phyloP scores from a whole-genome alignment of 176 grass and related monocot species.

The Typha latifolia region DNA sequence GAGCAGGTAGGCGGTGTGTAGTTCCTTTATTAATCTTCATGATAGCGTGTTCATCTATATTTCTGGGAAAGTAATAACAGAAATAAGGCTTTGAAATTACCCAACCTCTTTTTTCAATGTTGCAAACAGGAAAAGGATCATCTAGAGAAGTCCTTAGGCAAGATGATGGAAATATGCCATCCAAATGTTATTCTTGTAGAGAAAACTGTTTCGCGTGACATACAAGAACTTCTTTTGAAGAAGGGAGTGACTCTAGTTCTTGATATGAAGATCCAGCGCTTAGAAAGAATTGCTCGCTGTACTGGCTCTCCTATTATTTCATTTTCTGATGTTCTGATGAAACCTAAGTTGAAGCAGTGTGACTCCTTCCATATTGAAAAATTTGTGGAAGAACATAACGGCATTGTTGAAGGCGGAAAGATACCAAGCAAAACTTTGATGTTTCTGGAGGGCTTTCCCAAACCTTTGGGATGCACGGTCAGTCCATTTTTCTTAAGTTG shows the following conservation, averaged over 20 bases:
- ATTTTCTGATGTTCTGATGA: slow-evolving; percentile 60
- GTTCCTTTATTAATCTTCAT: background rate
- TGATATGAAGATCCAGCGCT: slow-evolving; percentile 64
- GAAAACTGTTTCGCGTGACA: slow-evolving; percentile 72
- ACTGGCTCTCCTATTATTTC: slow-evolving; percentile 70
- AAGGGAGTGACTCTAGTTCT: slow-evolving; percentile 61
- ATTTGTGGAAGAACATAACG: slow-evolving; percentile 65
- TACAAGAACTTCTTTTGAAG: slow-evolving; percentile 66
- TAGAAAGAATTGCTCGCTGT: slow-evolving; percentile 69
- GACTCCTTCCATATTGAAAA: slow-evolving; percentile 75
- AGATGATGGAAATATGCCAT: slow-evolving; percentile 62
- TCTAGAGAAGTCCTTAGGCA: slow-evolving; percentile 46
- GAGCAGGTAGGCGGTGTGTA: slow-evolving; percentile 39
- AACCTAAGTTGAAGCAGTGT: slow-evolving; percentile 50
- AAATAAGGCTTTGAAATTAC: background rate
- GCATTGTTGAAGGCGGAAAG: slow-evolving; percentile 39
- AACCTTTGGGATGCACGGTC: slow-evolving; percentile 79
- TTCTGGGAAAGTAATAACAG: background rate
- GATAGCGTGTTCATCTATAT: background rate
- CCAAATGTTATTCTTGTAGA: slow-evolving; percentile 86
- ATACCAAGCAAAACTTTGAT: slow-evolving; percentile 67
- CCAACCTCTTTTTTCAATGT: slow-evolving; percentile 17
- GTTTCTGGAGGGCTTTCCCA: slow-evolving; percentile 74
- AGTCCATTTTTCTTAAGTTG: slow-evolving; percentile 13
- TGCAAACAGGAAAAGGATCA: slow-evolving; percentile 60